phyloP scores from a whole-genome alignment of 371 early-diverging fungal genomes.

The Fennellomyces sp. region DNA sequence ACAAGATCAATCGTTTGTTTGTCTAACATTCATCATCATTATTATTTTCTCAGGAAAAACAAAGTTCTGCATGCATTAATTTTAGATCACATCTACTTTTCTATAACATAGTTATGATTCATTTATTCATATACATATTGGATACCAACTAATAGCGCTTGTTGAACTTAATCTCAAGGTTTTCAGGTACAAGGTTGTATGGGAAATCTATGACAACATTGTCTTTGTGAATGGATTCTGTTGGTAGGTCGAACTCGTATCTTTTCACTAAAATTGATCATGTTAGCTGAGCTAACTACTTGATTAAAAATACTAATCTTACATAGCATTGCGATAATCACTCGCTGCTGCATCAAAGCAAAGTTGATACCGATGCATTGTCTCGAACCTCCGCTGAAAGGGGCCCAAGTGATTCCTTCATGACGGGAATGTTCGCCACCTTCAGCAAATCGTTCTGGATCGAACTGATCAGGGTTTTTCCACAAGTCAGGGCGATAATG shows the following conservation, averaged over 20 bases:
- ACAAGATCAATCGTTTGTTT: neutral
- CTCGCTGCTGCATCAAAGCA: conserved; percentile 9
- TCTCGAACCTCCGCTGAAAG: conserved; percentile 32
- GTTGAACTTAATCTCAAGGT: conserved; percentile 4
- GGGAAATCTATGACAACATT: neutral
- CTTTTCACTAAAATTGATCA: conserved; percentile 1
- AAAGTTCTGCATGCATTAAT: too few species aligned
- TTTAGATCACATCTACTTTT: too few species aligned
- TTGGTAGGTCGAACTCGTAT: conserved; percentile 1
- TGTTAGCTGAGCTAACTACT: too few species aligned
- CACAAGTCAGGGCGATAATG: conserved; percentile 23
- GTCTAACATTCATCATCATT: too few species aligned
- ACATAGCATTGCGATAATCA: conserved; percentile 14
- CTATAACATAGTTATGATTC: too few species aligned
- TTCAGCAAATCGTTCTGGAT: conserved; percentile 26
- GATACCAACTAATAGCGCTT: neutral
- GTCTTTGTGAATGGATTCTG: conserved; percentile 2
- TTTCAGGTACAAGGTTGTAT: conserved; percentile 1
- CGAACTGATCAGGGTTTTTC: conserved; percentile 23
- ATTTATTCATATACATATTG: too few species aligned
- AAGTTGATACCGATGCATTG: conserved; percentile 4
- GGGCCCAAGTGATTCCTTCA: conserved; percentile 34
- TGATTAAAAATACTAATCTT: conserved; percentile 3
- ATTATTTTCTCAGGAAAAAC: too few species aligned
- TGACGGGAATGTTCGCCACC: conserved; percentile 19